Conservation (phyloP, 1,284 basidiomycete species). For the Tilletia caries region DNA sequence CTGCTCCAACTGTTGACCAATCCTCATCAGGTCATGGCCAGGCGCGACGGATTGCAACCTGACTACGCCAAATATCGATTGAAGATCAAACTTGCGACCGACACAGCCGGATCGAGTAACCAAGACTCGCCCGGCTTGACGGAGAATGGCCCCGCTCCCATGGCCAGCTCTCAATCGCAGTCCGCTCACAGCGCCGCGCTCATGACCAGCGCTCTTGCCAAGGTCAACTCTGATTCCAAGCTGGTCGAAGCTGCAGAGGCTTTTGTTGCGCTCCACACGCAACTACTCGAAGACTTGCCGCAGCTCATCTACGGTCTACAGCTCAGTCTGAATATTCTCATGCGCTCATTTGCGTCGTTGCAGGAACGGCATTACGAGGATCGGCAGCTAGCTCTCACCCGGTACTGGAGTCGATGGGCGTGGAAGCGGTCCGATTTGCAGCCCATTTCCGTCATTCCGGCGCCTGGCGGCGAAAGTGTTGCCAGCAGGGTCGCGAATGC, state of each 20-base stretch:
- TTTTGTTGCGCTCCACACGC: conserved; percentile 53
- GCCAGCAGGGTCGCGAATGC: background rate
- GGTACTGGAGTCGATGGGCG: background rate
- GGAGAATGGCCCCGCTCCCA: background rate
- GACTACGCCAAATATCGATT: conserved; percentile 50
- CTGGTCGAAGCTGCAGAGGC: conserved; percentile 44
- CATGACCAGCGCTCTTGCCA: background rate
- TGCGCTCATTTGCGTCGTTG: conserved; percentile 47
- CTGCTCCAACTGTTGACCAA: conserved; percentile 38
- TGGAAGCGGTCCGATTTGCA: background rate
- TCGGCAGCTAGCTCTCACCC: background rate
- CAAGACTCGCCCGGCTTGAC: background rate
- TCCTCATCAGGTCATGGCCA: conserved; percentile 47
- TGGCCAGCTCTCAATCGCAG: background rate
- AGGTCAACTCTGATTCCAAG: background rate
- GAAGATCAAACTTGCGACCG: conserved; percentile 16
- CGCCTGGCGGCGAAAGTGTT: too few species aligned
- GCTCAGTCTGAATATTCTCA: conserved; percentile 51
- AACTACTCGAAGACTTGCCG: conserved; percentile 55
- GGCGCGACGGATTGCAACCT: conserved; percentile 51
- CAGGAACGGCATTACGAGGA: conserved; percentile 28
- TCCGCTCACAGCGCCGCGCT: background rate
- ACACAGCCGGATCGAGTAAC: background rate
- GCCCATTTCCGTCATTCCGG: background rate
- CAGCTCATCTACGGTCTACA: conserved; percentile 52